A percentile compares a stretch with the other conserved stretches of the same genome.
Conservation (phyloP, 2,329 filamentous ascomycete genomes). For the Cladosporium sp. region DNA sequence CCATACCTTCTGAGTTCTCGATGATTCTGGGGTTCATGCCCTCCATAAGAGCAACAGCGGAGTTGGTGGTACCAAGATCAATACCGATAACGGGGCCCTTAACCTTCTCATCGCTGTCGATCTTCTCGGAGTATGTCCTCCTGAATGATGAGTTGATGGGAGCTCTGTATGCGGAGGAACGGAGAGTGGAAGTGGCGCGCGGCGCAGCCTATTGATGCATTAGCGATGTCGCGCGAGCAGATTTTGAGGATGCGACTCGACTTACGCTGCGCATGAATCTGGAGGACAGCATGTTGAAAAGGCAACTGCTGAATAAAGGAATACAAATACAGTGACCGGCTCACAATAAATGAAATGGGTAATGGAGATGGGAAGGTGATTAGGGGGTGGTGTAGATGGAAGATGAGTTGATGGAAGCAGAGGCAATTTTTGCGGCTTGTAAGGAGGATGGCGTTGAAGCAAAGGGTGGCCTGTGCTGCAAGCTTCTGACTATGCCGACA, state of each 20-base stretch:
- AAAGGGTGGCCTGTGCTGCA: conserved; percentile 1
- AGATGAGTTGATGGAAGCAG: conserved; percentile 4
- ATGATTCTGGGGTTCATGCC: conserved; percentile 94
- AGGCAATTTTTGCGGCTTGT: background rate
- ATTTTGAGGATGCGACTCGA: conserved; percentile 13
- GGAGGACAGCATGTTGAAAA: conserved; percentile 31
- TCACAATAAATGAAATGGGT: conserved; percentile 12
- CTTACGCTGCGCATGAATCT: conserved; percentile 33
- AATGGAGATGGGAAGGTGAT: conserved; percentile 2
- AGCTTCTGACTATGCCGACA: no score
- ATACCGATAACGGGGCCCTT: conserved; percentile 97
- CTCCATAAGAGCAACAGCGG: conserved; percentile 95
- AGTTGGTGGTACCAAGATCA: conserved; percentile 97
- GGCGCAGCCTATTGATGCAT: conserved; percentile 26
- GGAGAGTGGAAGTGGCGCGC: conserved; percentile 33
- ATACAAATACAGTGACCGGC: conserved; percentile 13
- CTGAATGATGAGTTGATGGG: conserved; percentile 70
- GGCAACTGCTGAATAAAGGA: conserved; percentile 1
- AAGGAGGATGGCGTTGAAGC: no score
- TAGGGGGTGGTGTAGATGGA: conserved; percentile 8
- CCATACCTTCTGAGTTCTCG: conserved; percentile 88
- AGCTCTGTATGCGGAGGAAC: conserved; percentile 50
- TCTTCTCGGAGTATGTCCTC: conserved; percentile 58
- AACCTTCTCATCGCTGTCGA: conserved; percentile 62
- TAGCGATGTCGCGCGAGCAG: conserved; percentile 27